Evolutionary conservation across 2,329 filamentous ascomycete genomes (phyloP).

Genomic region (Cytospora piceicola): DNA sequence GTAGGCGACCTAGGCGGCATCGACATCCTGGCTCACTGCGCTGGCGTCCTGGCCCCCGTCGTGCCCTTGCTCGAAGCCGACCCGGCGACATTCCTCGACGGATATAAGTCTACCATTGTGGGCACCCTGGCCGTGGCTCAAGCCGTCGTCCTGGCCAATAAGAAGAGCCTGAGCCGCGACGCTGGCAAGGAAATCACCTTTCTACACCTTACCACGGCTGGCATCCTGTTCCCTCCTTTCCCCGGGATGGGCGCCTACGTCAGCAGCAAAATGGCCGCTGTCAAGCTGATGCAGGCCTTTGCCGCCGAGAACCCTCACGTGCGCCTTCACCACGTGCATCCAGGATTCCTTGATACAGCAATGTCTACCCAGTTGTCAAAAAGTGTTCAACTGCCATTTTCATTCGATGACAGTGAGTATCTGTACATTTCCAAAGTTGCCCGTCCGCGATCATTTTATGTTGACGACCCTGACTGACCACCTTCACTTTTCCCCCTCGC

Average conservation of each 20-base stretch:
- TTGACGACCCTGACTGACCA: conserved; percentile 9
- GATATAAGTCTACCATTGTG: conserved; percentile 36
- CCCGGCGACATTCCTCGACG: conserved; percentile 13
- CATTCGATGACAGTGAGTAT: conserved; percentile 31
- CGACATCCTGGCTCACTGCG: conserved; percentile 44
- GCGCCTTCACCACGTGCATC: conserved; percentile 48
- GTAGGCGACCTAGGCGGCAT: conserved; percentile 37
- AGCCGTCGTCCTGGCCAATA: conserved; percentile 34
- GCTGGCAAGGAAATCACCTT: conserved; percentile 27
- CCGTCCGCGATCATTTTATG: not conserved
- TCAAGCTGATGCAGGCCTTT: conserved; percentile 48
- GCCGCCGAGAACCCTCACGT: conserved; percentile 45
- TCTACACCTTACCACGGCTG: conserved; percentile 35
- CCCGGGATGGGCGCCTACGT: conserved; percentile 43
- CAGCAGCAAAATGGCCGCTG: conserved; percentile 47
- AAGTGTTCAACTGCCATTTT: conserved; percentile 22
- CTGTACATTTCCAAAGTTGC: not conserved
- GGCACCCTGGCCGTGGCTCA: conserved; percentile 40
- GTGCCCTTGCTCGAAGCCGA: conserved; percentile 26
- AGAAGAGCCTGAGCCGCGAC: conserved; percentile 2
- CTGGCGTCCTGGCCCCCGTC: conserved; percentile 33
- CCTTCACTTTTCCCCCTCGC: conserved; percentile 11
- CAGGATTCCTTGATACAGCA: conserved; percentile 42
- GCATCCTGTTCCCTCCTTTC: conserved; percentile 36
- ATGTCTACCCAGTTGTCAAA: conserved; percentile 28